Base-by-base conservation (phyloP, 2,329 filamentous ascomycete species). In the Ophiostoma pallidulum region DNA sequence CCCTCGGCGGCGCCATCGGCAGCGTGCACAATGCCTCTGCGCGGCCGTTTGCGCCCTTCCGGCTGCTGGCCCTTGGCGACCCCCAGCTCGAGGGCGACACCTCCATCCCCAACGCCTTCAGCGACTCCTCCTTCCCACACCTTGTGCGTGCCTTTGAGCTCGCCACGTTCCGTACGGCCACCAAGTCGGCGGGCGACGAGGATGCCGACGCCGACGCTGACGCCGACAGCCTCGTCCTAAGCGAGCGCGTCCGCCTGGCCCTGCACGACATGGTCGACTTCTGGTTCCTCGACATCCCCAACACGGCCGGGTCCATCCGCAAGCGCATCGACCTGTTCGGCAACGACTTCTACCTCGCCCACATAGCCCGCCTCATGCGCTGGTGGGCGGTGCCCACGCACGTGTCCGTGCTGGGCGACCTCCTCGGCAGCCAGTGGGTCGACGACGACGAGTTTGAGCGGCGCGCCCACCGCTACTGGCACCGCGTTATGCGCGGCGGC, bases 371-470 rank as follows among this genome's bases (percentile, higher is more conserved):
- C 14, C 85, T 81, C 0, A 66, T 95, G 42, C 75, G 78, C 55
- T 94, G 89, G 87, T 94, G 86, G 83, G 78, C 84, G 0, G 68
- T 72, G 14, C 92, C 92, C 8, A 94, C 87, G 0, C 92, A 98
- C 62, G 79, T 92, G 18, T 81, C 85, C 0, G 89, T 97, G 0
- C 72, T 98, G 4, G 92, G 92, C 3, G 92, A 98, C 62, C 70
- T 98, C 50, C 70, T 98, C 9, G 92, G 92, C 9, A 95, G 89
- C 59, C 92, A 98, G 64, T 98, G 92, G 92, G 85, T 98, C 52
- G 77, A 76, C 43, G 82, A 95, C 60, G 76, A 74, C 26, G 92
- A 98, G 65, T 98, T 98, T 61, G 74, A 78, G 51, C 70, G 71
- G 51, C 77, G 92, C 33, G 83, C 80, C 14, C 66, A 68, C 56